phyloP scores from a whole-genome alignment of 352 stramenopile species.

The Saprolegnia diclina region DNA sequence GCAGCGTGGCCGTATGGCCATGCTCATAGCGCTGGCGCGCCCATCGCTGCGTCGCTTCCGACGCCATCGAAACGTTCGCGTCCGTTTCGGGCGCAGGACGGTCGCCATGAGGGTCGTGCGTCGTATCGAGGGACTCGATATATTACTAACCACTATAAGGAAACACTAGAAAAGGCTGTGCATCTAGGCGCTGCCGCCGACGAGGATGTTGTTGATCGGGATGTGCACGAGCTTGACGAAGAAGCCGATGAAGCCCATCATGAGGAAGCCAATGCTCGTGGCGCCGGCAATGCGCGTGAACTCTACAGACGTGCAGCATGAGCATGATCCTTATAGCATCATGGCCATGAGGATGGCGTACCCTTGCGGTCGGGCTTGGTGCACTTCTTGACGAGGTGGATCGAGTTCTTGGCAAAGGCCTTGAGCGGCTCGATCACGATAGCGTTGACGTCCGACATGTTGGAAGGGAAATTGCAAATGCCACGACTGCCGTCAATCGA shows the following conservation, averaged over 20 bases:
- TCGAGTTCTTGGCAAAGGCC: constrained; percentile 96
- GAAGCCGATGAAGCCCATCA: constrained; percentile 99
- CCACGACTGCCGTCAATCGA: not conserved
- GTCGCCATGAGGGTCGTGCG: no score
- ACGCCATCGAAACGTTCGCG: no score
- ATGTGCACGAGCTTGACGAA: constrained; percentile 99
- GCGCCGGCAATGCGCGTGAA: constrained; percentile 93
- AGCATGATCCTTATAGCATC: not conserved
- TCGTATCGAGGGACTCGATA: constrained; percentile 2
- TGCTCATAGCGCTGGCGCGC: not conserved
- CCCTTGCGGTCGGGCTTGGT: constrained; percentile 98
- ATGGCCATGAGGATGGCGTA: constrained; percentile 33
- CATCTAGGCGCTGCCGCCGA: constrained; percentile 79
- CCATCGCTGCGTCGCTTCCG: not conserved
- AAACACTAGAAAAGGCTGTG: constrained; percentile 10
- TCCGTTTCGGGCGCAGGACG: no score
- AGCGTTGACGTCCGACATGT: constrained; percentile 86
- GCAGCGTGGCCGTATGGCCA: constrained; percentile 25
- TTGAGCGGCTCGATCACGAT: constrained; percentile 94
- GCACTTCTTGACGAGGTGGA: constrained; percentile 98
- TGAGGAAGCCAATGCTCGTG: constrained; percentile 96
- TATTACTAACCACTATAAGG: constrained; percentile 13
- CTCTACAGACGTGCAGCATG: constrained; percentile 48
- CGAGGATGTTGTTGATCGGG: constrained; percentile 99
- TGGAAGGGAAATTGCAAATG: constrained; percentile 15